Percentiles rank a stretch among this genome's conserved stretches.
Conservation (phyloP, 129 eudicot species). For the Cynara cardunculus region DNA sequence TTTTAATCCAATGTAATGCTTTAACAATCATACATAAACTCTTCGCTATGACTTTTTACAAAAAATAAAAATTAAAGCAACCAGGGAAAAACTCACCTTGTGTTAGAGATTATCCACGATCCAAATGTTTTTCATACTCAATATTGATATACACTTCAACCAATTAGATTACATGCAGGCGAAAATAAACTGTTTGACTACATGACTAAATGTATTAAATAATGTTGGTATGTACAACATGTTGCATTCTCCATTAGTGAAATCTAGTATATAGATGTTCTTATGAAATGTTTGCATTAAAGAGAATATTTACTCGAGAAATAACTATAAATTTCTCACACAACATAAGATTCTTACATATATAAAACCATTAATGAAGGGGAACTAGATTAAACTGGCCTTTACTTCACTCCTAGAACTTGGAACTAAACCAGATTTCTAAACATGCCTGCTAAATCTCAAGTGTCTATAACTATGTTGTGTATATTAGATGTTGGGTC, state of each 20-base stretch:
- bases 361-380: not conserved
- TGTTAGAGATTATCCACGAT: no score
- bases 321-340: not conserved
- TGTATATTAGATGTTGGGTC: no score
- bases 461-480: not conserved
- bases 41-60: no score
- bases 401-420: not conserved
- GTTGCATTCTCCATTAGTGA: not conserved
- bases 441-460: not conserved
- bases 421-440: not conserved
- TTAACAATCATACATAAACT: no score
- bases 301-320: not conserved
- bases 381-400: not conserved
- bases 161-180: no score
- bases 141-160: no score
- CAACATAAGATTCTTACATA: not conserved
- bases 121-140: no score
- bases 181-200: no score
- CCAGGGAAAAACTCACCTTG: no score
- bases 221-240: not conserved
- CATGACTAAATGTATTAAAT: no score
- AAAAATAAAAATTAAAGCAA: no score
- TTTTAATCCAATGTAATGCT: no score
- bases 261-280: not conserved
- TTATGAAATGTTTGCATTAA: not conserved